Percentiles rank a stretch among this genome's conserved stretches.
These are phyloP conservation scores for Luzula sylvatica DNA, from an alignment of 176 grass and related monocot genomes.

Conservation along the genomic window DNA sequence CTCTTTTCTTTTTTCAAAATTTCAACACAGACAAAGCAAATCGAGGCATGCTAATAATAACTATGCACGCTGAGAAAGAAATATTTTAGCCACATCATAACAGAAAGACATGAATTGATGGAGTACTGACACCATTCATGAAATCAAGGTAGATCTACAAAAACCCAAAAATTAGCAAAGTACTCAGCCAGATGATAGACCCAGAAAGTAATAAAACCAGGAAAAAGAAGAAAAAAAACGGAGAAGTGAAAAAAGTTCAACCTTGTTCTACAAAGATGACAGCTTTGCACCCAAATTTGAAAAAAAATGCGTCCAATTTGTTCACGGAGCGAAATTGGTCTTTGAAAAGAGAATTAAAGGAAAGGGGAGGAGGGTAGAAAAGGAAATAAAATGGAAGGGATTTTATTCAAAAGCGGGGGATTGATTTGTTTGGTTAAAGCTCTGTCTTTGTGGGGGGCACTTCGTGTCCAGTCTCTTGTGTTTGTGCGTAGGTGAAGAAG, in stretches of 20 bases:
- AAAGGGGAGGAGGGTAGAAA: background rate
- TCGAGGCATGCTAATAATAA: no score
- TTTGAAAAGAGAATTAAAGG: background rate
- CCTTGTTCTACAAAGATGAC: constrained; percentile 17
- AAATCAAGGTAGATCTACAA: constrained; percentile 15
- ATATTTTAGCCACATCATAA: no score
- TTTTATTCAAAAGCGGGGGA: constrained; percentile 17
- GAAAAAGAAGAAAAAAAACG: background rate
- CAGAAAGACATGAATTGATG: background rate
- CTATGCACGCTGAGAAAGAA: no score
- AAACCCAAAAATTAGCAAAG: background rate
- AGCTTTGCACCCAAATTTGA: constrained; percentile 4
- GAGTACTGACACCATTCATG: constrained; percentile 11
- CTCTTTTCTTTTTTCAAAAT: no score
- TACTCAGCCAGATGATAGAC: background rate
- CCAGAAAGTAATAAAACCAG: constrained; percentile 2
- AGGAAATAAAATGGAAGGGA: constrained; percentile 15
- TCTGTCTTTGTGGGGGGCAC: constrained; percentile 7
- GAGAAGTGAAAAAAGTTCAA: constrained; percentile 5
- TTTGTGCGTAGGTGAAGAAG: constrained; percentile 7
- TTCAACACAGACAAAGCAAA: no score
- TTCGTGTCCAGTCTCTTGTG: constrained; percentile 1
- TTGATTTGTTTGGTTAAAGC: constrained; percentile 10
- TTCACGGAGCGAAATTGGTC: background rate
- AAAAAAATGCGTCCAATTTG: constrained; percentile 2